Evolutionary conservation across 2,329 filamentous ascomycete species (phyloP).

Genomic region (Claviceps fusiformis): DNA sequence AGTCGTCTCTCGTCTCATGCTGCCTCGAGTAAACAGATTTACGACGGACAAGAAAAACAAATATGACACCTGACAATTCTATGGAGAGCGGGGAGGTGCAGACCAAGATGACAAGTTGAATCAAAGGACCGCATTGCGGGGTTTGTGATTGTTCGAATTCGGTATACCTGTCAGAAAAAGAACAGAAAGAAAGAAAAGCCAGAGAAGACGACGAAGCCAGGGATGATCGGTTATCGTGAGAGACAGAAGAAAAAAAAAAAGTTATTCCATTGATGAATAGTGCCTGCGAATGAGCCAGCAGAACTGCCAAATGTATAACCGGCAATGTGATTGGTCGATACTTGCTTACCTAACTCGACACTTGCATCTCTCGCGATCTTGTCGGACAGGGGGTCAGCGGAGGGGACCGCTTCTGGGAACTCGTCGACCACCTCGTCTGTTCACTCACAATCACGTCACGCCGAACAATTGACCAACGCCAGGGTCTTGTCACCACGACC

Average conservation of each 20-base stretch:
- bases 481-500: conserved; percentile 9
- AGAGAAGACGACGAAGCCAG: background rate
- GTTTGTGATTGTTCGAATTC: background rate
- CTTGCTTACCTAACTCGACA: conserved; percentile 14
- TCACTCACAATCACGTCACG: too few relatives aligned
- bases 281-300: too few relatives aligned
- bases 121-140: background rate
- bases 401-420: background rate
- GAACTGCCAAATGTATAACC: too few relatives aligned
- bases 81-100: too few relatives aligned
- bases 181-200: too few relatives aligned
- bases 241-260: background rate
- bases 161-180: background rate
- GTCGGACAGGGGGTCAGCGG: conserved; percentile 10
- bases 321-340: conserved; percentile 12
- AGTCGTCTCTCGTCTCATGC: background rate
- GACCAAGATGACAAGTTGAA: background rate
- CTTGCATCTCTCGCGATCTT: conserved; percentile 7
- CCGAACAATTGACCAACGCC: background rate
- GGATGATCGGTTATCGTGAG: background rate
- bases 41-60: background rate
- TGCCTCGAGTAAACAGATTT: background rate
- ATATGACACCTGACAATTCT: background rate
- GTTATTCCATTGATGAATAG: background rate
- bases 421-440: background rate